These are phyloP conservation scores for Cyclotella kingstonii DNA, from an alignment of 108 stramenopile genomes.

Conservation along the genomic window DNA sequence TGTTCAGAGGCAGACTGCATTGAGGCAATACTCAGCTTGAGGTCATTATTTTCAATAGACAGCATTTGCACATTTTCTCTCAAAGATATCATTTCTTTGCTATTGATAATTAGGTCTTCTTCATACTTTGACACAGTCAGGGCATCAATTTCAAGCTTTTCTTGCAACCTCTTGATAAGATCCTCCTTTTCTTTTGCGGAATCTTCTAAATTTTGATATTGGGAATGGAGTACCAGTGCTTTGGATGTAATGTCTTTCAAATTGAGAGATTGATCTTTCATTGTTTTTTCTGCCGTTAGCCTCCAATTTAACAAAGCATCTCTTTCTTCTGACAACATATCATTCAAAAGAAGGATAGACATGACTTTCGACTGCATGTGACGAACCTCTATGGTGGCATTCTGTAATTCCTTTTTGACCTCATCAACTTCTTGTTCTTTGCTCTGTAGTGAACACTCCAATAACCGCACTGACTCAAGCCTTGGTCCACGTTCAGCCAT, in stretches of 20 bases:
- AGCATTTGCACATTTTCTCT: neutral
- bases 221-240: neutral
- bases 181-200: neutral
- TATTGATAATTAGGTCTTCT: neutral
- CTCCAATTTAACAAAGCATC: neutral
- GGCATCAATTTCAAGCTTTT: neutral
- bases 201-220: neutral
- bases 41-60: neutral
- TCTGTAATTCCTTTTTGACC: constrained; percentile 1
- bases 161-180: neutral
- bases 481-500: neutral
- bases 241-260: neutral
- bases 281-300: neutral
- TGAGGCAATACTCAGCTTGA: neutral
- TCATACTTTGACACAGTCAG: neutral
- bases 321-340: neutral
- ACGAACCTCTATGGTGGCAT: neutral
- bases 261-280: neutral
- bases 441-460: neutral
- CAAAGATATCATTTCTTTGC: neutral
- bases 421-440: constrained; percentile 3
- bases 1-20: neutral
- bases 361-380: neutral
- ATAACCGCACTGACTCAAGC: neutral
- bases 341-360: constrained; percentile 1